Conservation (phyloP, 306 rosid species). For the Vigna reflexopilosa region DNA sequence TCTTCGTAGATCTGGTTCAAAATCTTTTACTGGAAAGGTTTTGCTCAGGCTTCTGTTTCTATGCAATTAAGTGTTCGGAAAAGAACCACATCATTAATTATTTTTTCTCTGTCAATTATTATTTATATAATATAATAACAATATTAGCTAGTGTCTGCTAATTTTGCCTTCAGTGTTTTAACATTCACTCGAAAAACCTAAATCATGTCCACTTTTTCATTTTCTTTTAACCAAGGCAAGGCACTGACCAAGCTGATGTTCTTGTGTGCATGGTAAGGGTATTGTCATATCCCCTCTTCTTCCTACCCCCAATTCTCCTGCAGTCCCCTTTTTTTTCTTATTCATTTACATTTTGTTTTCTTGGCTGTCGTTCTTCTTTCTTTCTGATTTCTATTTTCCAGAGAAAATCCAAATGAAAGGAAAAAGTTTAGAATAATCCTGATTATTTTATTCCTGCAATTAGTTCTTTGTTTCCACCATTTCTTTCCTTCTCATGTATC, state of each 20-base stretch:
- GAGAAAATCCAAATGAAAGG: too few species aligned
- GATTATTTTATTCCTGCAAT: conserved; percentile 5
- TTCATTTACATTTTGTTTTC: too few species aligned
- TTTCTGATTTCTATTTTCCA: too few species aligned
- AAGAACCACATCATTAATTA: conserved; percentile 3
- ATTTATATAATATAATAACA: too few species aligned
- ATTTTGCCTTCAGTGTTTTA: conserved; percentile 31
- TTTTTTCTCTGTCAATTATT: conserved; percentile 9
- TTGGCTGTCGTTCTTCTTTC: too few species aligned
- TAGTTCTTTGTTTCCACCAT: not conserved
- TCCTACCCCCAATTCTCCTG: too few species aligned
- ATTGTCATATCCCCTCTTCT: too few species aligned
- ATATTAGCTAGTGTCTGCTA: conserved; percentile 14
- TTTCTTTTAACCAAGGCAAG: conserved; percentile 10
- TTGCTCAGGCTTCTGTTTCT: conserved; percentile 28
- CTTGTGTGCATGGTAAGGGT: too few species aligned
- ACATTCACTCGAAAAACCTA: conserved; percentile 35
- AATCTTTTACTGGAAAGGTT: conserved; percentile 30
- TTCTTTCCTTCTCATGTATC: conserved; percentile 9
- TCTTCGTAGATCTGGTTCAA: conserved; percentile 47
- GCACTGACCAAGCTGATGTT: not conserved
- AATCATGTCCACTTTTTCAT: conserved; percentile 12
- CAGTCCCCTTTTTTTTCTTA: too few species aligned
- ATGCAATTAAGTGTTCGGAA: conserved; percentile 37
- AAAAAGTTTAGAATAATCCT: too few species aligned